These are phyloP conservation scores for Dictyophora rubrovolvata DNA, from an alignment of 768 basidiomycete genomes.

Conservation along the genomic window DNA sequence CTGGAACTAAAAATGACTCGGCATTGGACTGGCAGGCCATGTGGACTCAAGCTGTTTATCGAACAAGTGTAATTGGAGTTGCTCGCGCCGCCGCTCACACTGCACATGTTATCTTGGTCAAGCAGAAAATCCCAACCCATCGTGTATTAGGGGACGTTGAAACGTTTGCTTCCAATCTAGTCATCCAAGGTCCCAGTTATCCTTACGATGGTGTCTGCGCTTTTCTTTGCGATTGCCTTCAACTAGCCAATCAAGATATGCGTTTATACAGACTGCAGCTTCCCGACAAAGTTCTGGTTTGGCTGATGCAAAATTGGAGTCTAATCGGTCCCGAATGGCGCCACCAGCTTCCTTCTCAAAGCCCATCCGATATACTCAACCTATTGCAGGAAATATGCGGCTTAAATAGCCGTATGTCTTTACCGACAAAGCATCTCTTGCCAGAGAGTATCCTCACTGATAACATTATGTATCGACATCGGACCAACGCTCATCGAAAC, in stretches of 20 bases:
- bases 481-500: slow-evolving; percentile 51
- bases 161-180: slow-evolving; percentile 67
- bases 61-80: slow-evolving; percentile 52
- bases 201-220: slow-evolving; percentile 86
- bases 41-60: slow-evolving; percentile 77
- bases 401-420: not conserved
- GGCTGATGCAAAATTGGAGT: slow-evolving; percentile 50
- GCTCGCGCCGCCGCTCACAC: slow-evolving; percentile 76
- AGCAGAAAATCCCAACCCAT: slow-evolving; percentile 35
- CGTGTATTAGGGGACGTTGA: slow-evolving; percentile 67
- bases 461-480: slow-evolving; percentile 46
- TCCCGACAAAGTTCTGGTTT: slow-evolving; percentile 77
- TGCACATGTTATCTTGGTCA: slow-evolving; percentile 43
- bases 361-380: slow-evolving; percentile 27
- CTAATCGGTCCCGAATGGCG: slow-evolving; percentile 1
- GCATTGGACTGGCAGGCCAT: slow-evolving; percentile 61
- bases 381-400: slow-evolving; percentile 30
- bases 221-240: slow-evolving; percentile 63
- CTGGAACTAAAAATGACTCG: slow-evolving; percentile 16
- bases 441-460: slow-evolving; percentile 63
- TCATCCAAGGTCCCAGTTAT: slow-evolving; percentile 80
- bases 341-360: not conserved
- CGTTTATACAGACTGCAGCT: slow-evolving; percentile 74
- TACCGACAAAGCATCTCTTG: slow-evolving; percentile 32
- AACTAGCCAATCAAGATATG: slow-evolving; percentile 69